Conservation (phyloP, 176 grass and related monocot genomes). For the Triticum dicoccoides region DNA sequence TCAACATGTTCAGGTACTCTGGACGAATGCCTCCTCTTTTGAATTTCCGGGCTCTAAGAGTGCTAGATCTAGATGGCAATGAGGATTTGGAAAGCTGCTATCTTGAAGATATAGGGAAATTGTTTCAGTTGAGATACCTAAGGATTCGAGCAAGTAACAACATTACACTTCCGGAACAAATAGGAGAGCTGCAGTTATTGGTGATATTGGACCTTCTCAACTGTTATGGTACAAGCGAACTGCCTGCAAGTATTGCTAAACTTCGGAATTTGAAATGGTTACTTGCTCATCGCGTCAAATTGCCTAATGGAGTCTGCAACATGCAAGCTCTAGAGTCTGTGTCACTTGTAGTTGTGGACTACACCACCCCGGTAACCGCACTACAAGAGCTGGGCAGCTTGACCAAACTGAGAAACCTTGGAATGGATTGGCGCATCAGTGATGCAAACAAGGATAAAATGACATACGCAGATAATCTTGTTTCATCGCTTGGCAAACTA, state of each 20-base stretch:
- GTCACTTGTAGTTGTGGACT: constrained; percentile 29
- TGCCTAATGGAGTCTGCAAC: constrained; percentile 33
- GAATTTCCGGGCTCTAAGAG: constrained; percentile 5
- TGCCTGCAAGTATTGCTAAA: constrained; percentile 32
- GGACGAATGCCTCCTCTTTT: constrained; percentile 32
- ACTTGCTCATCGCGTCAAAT: background rate
- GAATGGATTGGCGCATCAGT: constrained; percentile 28
- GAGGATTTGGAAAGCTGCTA: constrained; percentile 30
- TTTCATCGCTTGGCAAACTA: constrained; percentile 15
- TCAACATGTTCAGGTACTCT: constrained; percentile 31
- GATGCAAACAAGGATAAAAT: background rate
- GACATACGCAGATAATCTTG: background rate
- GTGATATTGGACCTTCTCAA: constrained; percentile 24
- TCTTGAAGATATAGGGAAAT: constrained; percentile 35
- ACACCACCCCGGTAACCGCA: constrained; percentile 1
- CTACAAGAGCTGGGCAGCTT: constrained; percentile 33
- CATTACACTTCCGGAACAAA: constrained; percentile 40
- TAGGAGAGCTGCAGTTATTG: constrained; percentile 36
- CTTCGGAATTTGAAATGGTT: constrained; percentile 31
- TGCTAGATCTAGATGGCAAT: constrained; percentile 47
- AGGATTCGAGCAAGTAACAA: constrained; percentile 23
- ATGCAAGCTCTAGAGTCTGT: constrained; percentile 34
- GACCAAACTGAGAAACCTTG: constrained; percentile 37
- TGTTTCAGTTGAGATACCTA: constrained; percentile 36
- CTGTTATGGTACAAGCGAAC: constrained; percentile 2